Evolutionary conservation across 2,329 filamentous ascomycete species (phyloP).

Genomic region (Thelonectria discophora): DNA sequence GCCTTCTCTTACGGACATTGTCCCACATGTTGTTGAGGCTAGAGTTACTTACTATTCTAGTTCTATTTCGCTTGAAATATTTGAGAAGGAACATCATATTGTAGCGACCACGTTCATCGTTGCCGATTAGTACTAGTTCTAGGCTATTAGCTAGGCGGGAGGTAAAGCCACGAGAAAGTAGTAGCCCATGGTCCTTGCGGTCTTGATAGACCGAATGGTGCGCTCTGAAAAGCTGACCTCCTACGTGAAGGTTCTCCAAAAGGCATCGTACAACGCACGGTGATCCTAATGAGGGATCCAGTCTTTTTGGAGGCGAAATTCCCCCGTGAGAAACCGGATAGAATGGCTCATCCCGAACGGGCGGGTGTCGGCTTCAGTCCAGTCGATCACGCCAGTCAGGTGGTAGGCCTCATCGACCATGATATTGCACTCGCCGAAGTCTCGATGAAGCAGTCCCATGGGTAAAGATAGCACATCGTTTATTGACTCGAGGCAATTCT

Average conservation of each 20-base stretch:
- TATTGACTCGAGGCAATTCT: no score
- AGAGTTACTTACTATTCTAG: no score
- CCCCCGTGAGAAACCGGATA: slow-evolving; percentile 45
- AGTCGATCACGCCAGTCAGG: slow-evolving; percentile 53
- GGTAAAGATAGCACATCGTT: no score
- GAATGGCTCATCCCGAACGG: slow-evolving; percentile 53
- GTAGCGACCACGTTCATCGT: slow-evolving; percentile 50
- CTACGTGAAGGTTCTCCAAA: slow-evolving; percentile 46
- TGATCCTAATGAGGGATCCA: slow-evolving; percentile 49
- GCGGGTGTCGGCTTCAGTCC: slow-evolving; percentile 50
- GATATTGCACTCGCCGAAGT: slow-evolving; percentile 45
- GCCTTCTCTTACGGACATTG: no score
- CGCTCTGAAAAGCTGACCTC: slow-evolving; percentile 45
- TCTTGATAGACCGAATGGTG: slow-evolving; percentile 40
- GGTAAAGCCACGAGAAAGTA: slow-evolving; percentile 50
- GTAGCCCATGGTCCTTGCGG: slow-evolving; percentile 45
- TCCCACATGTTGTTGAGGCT: no score
- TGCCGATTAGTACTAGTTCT: slow-evolving; percentile 46
- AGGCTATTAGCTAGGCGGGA: slow-evolving; percentile 49
- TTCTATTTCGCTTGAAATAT: no score
- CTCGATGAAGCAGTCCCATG: no score
- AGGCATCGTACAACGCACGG: slow-evolving; percentile 38
- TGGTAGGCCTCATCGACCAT: slow-evolving; percentile 51
- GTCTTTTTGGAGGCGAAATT: slow-evolving; percentile 48
- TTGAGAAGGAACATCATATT: slow-evolving; percentile 46